Base-by-base conservation (phyloP, 257 asterid species). In the Solanum neorickii region DNA sequence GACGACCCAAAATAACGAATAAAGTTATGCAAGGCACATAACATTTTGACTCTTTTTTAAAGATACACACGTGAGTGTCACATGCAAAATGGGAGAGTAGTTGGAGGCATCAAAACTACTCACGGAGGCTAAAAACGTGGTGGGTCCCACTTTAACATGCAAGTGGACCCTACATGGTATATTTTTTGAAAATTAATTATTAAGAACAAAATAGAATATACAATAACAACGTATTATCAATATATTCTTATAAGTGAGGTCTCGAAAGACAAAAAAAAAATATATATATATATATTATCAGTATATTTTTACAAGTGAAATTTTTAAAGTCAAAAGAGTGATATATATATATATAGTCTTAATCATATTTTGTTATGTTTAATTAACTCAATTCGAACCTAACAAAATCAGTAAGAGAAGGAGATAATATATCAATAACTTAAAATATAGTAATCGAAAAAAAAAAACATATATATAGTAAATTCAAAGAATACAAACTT, bases 61-160 rank as follows among this genome's bases (percentile, higher is more conserved):
- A 7, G 29, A 25, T 44, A 69, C 89, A 69, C 89, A 87, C 88
- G 89, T 87, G 91, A 89, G 52, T 3, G 13, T 89, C 91, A 87
- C 91, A 52, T 89, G 91, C 56, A 75, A 39, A 35, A 47, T 78
- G 23, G 52, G 85, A 80, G 87, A 86, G 89, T 66, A 65, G 89
- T 84, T 75, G 72, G 23, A 66, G 42, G 25, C 14, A 13, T 74
- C 85, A 52, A 66, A 73, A 72, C 87, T 21, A 83, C 49, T 72
- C 15, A 47, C 31, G 42, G 85, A 88, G 76, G 46, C 33, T 14
- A 7, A 42, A 35, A 87, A 89, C 89, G 89, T 89, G 89, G 88
- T 56, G 87, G 87, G 42, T 31, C 91, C 87, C 69, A 11, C 5
- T 0, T 35, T 49, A 85, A 70, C 88, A 82, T 86, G 91, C 80